Conservation (phyloP, 805 yeast species). For the Kodamaea nitidulidarum region DNA sequence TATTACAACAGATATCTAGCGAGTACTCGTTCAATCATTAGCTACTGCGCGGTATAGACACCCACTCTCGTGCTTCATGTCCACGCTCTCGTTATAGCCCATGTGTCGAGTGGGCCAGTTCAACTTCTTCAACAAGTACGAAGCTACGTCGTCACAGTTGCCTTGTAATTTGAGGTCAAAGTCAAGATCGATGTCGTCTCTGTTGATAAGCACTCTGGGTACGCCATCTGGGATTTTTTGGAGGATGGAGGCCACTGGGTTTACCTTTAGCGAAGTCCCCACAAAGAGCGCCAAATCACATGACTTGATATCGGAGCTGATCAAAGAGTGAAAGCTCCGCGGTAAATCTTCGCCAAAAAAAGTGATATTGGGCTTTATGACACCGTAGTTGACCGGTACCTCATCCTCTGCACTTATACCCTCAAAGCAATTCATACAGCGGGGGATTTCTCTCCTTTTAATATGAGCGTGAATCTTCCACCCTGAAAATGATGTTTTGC, state of each 20-base stretch:
- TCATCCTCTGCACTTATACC: constrained; percentile 22
- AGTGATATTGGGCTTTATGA: constrained; percentile 88
- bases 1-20: not conserved
- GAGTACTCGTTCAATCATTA: not conserved
- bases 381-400: constrained; percentile 33
- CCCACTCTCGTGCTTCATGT: not conserved
- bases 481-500: constrained; percentile 54
- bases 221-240: constrained; percentile 28
- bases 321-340: constrained; percentile 27
- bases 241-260: constrained; percentile 42
- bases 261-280: constrained; percentile 79
- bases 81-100: not conserved
- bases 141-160: constrained; percentile 38
- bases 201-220: constrained; percentile 39
- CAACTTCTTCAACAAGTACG: constrained; percentile 29
- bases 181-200: constrained; percentile 34
- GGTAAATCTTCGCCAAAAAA: constrained; percentile 74
- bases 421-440: constrained; percentile 46
- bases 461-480: constrained; percentile 43
- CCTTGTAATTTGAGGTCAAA: constrained; percentile 40
- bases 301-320: constrained; percentile 50
- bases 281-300: constrained; percentile 80
- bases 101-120: constrained; percentile 24
- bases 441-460: constrained; percentile 48
- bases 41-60: too few species aligned